Conservation (phyloP, 768 basidiomycete genomes). For the Hygrophorus pudorinus region DNA sequence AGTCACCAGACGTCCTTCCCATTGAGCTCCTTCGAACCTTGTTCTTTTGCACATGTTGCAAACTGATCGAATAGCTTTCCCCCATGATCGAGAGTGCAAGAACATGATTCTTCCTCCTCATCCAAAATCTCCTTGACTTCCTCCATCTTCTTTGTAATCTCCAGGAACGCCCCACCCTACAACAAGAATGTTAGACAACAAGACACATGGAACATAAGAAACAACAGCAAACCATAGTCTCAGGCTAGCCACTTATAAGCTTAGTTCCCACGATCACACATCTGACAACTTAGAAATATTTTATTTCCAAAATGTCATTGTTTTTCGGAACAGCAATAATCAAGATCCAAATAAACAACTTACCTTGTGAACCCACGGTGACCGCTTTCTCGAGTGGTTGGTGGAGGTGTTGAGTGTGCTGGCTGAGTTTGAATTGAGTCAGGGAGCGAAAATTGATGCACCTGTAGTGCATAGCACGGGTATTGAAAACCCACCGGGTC, state of each 20-base stretch:
- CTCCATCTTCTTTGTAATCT: slow-evolving; percentile 70
- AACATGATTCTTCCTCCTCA: slow-evolving; percentile 96
- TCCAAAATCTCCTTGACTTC: slow-evolving; percentile 93
- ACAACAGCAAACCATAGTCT: slow-evolving; percentile 60
- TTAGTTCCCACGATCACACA: slow-evolving; percentile 94
- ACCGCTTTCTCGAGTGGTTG: no score
- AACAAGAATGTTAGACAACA: slow-evolving; percentile 6
- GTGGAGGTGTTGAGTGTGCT: no score
- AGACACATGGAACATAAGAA: neutral
- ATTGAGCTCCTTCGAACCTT: slow-evolving; percentile 54
- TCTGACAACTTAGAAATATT: no score
- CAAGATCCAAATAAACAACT: no score
- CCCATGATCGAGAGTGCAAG: slow-evolving; percentile 92
- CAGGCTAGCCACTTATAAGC: slow-evolving; percentile 92
- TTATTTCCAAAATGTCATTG: no score
- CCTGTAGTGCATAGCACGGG: no score
- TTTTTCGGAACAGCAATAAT: no score
- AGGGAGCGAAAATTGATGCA: no score
- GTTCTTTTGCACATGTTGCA: slow-evolving; percentile 53
- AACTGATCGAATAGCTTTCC: slow-evolving; percentile 93
- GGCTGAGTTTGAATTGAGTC: no score
- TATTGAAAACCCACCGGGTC: no score
- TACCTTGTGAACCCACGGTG: no score
- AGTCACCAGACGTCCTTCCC: slow-evolving; percentile 96
- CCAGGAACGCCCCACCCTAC: slow-evolving; percentile 84